Base-by-base conservation (phyloP, 2,329 filamentous ascomycete genomes). In the Passalora sequoiae region DNA sequence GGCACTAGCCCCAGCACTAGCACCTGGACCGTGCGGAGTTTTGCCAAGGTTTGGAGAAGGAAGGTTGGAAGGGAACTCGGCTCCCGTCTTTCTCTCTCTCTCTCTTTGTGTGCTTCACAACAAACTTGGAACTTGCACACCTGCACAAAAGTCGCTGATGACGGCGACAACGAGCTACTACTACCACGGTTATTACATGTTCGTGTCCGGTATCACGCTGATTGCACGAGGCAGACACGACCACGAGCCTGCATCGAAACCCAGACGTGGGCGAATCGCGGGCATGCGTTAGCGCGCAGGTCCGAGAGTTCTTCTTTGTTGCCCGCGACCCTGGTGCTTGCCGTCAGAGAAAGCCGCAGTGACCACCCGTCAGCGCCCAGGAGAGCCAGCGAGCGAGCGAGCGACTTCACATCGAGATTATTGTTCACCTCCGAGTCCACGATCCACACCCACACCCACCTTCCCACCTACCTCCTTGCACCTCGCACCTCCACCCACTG, bases 181-280 rank as follows among this genome's bases (percentile, higher is more conserved):
- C n/a, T n/a, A n/a, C n/a, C n/a, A n/a, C n/a, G n/a, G n/a, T n/a
- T n/a, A n/a, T n/a, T n/a, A n/a, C n/a, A n/a, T n/a, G n/a, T n/a
- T n/a, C n/a, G n/a, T n/a, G n/a, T n/a, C n/a, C n/a, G n/a, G n/a
- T n/a, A n/a, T n/a, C n/a, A n/a, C n/a, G 27, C 29, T 13, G 12
- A 40, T 16, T 17, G 8, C 38, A 30, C 38, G 38, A 40, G 38
- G 38, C 38, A 13, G 24, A 9, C 38, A 40, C 38, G 27, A 22
- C 3, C 15, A 12, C 21, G 38, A 6, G 24, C n/a, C 10, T n/a
- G 29, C 9, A 6, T 15, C 10, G 10, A 4, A 28, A 6, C 10
- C 25, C 13, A 31, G 13, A 31, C 29, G 30, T 19, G n/a, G 30
- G 17, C 30, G n/a, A n/a, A 31, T 19, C 21, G 30, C 16, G 17